Evolutionary conservation across 495 filamentous ascomycete species (phyloP).

Genomic region (Coniosporium apollinis): DNA sequence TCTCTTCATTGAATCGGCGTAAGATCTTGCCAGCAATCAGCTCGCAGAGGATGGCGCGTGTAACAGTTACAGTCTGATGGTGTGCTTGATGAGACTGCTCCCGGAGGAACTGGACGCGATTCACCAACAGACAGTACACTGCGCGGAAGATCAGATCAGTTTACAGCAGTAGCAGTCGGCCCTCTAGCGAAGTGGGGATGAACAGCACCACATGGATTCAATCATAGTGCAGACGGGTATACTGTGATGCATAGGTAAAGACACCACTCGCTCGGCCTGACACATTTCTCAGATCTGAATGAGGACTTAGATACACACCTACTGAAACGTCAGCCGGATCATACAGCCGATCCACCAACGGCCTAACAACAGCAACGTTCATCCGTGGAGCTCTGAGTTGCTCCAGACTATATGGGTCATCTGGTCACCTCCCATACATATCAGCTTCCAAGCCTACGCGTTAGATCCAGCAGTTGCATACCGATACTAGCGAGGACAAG

Average conservation of each 20-base stretch:
- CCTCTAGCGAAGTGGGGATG: too few relatives aligned
- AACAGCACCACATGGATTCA: too few relatives aligned
- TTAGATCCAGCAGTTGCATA: constrained; percentile 3
- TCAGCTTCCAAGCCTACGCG: constrained; percentile 8
- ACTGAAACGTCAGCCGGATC: constrained; percentile 52
- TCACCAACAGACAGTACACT: constrained; percentile 58
- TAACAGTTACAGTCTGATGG: constrained; percentile 50
- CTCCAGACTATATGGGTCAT: constrained; percentile 48
- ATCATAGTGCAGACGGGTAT: too few relatives aligned
- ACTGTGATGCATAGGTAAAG: too few relatives aligned
- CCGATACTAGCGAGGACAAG: constrained; percentile 23
- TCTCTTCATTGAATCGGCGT: constrained; percentile 49
- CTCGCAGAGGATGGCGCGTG: constrained; percentile 51
- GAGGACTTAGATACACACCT: constrained; percentile 23
- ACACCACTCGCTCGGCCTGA: too few relatives aligned
- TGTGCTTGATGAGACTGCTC: constrained; percentile 50
- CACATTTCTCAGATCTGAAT: too few relatives aligned
- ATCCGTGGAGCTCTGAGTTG: constrained; percentile 52
- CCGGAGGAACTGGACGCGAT: constrained; percentile 47
- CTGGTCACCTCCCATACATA: constrained; percentile 13
- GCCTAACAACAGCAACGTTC: constrained; percentile 50
- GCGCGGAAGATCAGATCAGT: constrained; percentile 9
- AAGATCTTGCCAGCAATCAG: constrained; percentile 48
- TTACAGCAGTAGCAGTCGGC: too few relatives aligned
- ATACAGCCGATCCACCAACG: constrained; percentile 53